Evolutionary conservation across 208 protist species (phyloP).

Genomic region (Porcisia hertigi): DNA sequence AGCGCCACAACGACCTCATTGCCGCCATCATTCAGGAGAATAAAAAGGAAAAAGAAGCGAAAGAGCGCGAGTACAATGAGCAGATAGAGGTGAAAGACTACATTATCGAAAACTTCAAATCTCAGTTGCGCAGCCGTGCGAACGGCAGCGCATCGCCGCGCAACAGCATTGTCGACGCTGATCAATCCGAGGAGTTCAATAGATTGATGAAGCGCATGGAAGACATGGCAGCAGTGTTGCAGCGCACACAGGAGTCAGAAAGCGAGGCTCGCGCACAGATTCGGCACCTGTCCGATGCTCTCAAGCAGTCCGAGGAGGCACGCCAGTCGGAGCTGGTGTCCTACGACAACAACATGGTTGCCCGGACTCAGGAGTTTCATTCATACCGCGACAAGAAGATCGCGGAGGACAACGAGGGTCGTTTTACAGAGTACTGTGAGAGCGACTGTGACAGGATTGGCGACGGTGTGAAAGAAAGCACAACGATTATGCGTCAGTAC

Average conservation of each 20-base stretch:
- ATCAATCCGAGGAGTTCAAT: conserved; percentile 62
- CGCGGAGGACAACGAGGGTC: conserved; percentile 66
- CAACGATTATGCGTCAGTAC: conserved; percentile 79
- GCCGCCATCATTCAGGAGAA: conserved; percentile 84
- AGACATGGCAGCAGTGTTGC: conserved; percentile 69
- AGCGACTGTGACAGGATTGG: conserved; percentile 29
- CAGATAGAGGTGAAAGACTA: conserved; percentile 78
- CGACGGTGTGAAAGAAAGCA: conserved; percentile 62
- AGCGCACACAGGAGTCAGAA: conserved; percentile 75
- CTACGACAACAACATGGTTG: conserved; percentile 72
- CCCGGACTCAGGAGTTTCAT: conserved; percentile 63
- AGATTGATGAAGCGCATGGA: conserved; percentile 81
- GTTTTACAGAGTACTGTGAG: conserved; percentile 32
- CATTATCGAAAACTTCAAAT: conserved; percentile 77
- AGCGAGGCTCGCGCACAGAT: conserved; percentile 63
- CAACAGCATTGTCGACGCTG: conserved; percentile 28
- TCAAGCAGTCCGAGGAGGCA: conserved; percentile 71
- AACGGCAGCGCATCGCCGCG: conserved; percentile 43
- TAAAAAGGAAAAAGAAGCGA: conserved; percentile 85
- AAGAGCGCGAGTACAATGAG: conserved; percentile 85
- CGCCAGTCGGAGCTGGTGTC: conserved; percentile 64
- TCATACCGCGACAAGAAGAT: conserved; percentile 64
- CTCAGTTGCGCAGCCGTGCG: conserved; percentile 54
- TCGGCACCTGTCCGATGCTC: conserved; percentile 52
- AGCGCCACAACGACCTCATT: conserved; percentile 81